Evolutionary conservation across 805 yeast genomes (phyloP), one percentile per base, ranked within the genome.

Genomic region (Candida coleopterorum): DNA sequence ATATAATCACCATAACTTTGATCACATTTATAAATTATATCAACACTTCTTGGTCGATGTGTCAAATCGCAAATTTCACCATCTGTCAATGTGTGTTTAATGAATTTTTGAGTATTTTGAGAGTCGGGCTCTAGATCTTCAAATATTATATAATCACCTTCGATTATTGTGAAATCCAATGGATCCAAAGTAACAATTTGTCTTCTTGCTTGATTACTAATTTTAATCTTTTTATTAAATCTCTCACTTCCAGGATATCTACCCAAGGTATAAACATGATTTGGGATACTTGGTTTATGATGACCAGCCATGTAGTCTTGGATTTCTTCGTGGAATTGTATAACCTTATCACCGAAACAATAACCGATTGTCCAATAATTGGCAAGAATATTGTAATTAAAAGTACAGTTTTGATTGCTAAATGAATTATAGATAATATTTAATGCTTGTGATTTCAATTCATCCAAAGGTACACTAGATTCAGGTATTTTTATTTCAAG

Each of bases 1-100:
- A 54, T 38, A 9, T n/a, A 17, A 9, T 31, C 40, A 18, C 31
- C 35, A 8, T 42, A 35, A 18, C 46, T 41, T 3, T 68, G 66
- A 40, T 72, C 73, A 53, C 90, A 83, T 24, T 65, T 61, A 50
- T 75, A 81, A 34, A 70, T 70, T 4, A 83, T 58, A 38, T 79
- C 83, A 3, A 75, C 61, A 4, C 63, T 50, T 35, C 90, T 66
- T 2, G 73, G 73, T 18, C 58, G 51, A 2, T 66, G 66, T 0
- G 85, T 79, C 31, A 77, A 51, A 46, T 78, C 85, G 56, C 93
- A 83, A 3, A 60, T 36, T 15, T 72, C 71, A 7, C 90, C 93
- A 40, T 53, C 50, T 9, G 40, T 36, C 7, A 53, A 59, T 38
- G 40, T 58, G 58, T 52, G 79, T 52, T 64, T 44, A 43, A 68